Conservation (phyloP, 768 basidiomycete species). For the Boletus reticulatus region DNA sequence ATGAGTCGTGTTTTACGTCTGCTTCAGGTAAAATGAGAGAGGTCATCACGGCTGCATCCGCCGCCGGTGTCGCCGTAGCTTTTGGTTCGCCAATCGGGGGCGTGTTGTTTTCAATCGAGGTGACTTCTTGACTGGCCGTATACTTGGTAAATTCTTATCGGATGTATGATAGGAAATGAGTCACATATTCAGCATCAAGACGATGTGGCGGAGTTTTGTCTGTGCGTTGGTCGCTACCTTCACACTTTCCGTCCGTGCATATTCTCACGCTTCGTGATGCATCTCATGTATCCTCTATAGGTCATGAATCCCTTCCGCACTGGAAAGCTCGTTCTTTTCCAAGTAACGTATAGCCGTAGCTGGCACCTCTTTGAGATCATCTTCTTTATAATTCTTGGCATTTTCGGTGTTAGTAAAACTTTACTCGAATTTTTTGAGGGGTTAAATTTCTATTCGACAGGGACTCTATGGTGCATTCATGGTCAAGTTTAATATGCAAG, state of each 20-base stretch:
- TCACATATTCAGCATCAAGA: conserved; percentile 93
- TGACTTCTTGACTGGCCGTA: conserved; percentile 27
- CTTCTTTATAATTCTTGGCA: conserved; percentile 91
- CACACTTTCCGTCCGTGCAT: conserved; percentile 77
- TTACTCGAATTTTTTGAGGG: neutral
- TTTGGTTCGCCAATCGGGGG: conserved; percentile 99
- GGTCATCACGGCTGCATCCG: conserved; percentile 91
- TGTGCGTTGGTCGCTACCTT: conserved; percentile 97
- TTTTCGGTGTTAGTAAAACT: conserved; percentile 77
- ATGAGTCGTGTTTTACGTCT: conserved; percentile 15
- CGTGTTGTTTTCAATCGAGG: conserved; percentile 96
- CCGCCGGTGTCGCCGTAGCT: conserved; percentile 97
- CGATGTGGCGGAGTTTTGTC: conserved; percentile 98
- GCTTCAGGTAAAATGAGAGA: conserved; percentile 76
- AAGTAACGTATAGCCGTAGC: conserved; percentile 94
- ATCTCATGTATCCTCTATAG: conserved; percentile 40
- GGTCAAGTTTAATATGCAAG: conserved; percentile 95
- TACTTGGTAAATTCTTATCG: neutral
- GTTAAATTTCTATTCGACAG: conserved; percentile 39
- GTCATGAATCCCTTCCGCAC: conserved; percentile 99
- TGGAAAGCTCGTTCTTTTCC: conserved; percentile 96
- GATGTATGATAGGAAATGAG: conserved; percentile 85
- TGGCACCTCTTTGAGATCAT: conserved; percentile 99
- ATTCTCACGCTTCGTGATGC: conserved; percentile 16
- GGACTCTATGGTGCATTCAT: conserved; percentile 97